Percentiles rank a stretch among this genome's conserved stretches.
Evolutionary conservation across 2,329 filamentous ascomycete species (phyloP).

Genomic region (Alternaria arborescens): DNA sequence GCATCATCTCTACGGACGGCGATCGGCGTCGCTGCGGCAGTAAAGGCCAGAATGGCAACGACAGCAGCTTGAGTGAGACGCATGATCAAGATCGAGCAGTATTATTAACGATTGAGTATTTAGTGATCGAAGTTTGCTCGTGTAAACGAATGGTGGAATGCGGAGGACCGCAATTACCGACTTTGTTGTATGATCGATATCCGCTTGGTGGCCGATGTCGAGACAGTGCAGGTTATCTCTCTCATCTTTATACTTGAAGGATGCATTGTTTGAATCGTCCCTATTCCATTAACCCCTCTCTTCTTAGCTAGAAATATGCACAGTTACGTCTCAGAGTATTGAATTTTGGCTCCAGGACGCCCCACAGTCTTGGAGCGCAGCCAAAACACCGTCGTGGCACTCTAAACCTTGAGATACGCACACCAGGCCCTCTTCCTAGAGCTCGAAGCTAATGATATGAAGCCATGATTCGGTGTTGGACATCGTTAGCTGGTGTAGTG

Average conservation of each 20-base stretch:
- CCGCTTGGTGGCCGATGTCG: constrained; percentile 11
- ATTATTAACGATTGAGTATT: neutral
- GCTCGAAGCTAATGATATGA: neutral
- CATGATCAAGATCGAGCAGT: constrained; percentile 9
- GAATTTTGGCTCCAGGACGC: neutral
- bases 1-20: constrained; percentile 14
- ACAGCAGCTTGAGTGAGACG: constrained; percentile 24
- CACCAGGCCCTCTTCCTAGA: neutral
- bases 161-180: constrained; percentile 7
- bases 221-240: neutral
- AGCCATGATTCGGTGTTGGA: neutral
- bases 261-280: neutral
- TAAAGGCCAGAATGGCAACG: constrained; percentile 24
- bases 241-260: constrained; percentile 12
- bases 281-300: neutral
- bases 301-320: neutral
- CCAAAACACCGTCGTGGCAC: neutral
- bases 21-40: constrained; percentile 22
- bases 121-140: constrained; percentile 6
- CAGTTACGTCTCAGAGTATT: constrained; percentile 1
- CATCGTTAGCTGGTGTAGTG: neutral
- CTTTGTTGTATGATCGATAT: constrained; percentile 1
- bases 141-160: constrained; percentile 10
- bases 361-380: neutral
- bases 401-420: neutral